These are phyloP conservation scores for Ustilago esculenta DNA, from an alignment of 1,284 basidiomycete species.

Conservation along the genomic window DNA sequence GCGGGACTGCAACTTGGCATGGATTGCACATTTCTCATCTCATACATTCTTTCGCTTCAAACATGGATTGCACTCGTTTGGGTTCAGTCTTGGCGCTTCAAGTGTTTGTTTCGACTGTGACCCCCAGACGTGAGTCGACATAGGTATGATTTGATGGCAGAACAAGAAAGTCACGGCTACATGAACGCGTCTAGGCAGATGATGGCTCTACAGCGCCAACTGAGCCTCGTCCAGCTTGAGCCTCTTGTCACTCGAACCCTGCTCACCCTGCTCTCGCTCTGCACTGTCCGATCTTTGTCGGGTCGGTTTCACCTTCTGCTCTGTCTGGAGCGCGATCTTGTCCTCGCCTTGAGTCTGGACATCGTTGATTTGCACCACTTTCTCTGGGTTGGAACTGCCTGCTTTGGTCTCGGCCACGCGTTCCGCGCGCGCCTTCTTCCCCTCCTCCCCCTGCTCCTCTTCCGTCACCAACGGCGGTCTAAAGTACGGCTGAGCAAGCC, in stretches of 20 bases:
- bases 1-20: no score
- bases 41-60: no score
- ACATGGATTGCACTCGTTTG: no score
- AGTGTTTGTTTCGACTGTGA: no score
- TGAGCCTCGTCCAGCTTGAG: constrained; percentile 6
- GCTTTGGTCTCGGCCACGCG: constrained; percentile 16
- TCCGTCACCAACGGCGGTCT: constrained; percentile 69
- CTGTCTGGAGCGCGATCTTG: neutral
- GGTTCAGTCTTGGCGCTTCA: no score
- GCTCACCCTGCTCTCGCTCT: neutral
- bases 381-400: no score
- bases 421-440: neutral
- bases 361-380: constrained; percentile 7
- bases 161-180: neutral
- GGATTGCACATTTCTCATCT: no score
- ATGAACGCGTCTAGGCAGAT: no score
- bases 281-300: constrained; percentile 12
- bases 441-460: constrained; percentile 1
- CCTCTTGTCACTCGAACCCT: constrained; percentile 5
- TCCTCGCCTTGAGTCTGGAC: constrained; percentile 21
- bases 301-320: neutral
- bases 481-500: constrained; percentile 87
- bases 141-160: no score
- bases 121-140: no score
- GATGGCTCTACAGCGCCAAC: no score